A percentile compares a stretch with the other conserved stretches of the same genome.
Conservation (phyloP, 306 rosid genomes). For the Trichosanthes cucumerina region DNA sequence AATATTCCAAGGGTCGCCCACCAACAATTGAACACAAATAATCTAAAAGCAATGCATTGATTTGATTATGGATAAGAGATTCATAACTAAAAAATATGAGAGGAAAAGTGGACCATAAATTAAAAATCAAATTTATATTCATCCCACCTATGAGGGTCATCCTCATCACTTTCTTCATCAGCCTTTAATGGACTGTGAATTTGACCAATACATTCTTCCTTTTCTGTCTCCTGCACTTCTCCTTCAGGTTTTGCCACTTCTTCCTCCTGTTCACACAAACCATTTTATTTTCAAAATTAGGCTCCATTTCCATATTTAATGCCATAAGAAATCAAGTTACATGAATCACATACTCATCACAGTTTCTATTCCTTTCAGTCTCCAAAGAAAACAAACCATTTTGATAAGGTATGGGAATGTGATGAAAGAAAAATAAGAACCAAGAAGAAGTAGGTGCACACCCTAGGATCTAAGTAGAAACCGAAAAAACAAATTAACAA, state of each 20-base stretch:
- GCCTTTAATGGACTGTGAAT: constrained; percentile 36
- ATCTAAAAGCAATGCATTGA: not conserved
- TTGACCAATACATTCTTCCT: constrained; percentile 25
- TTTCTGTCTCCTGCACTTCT: constrained; percentile 8
- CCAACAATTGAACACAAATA: not conserved
- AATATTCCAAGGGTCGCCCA: not conserved
- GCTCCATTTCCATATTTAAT: not conserved
- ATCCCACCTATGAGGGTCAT: constrained; percentile 28
- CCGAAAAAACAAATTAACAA: not conserved
- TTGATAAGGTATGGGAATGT: not conserved
- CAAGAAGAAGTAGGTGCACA: not conserved
- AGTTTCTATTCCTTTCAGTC: not conserved
- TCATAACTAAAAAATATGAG: not conserved
- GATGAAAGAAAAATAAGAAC: not conserved
- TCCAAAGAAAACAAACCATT: not conserved
- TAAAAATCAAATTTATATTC: constrained; percentile 22
- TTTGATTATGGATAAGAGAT: not conserved
- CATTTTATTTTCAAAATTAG: not conserved
- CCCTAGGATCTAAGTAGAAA: not conserved
- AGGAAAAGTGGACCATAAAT: not conserved
- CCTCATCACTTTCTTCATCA: constrained; percentile 42
- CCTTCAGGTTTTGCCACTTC: constrained; percentile 24
- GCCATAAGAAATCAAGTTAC: not conserved
- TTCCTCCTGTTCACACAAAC: constrained; percentile 42
- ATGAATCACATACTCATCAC: not conserved